Base-by-base conservation (phyloP, 2,329 filamentous ascomycete species). In the Talaromyces funiculosus region DNA sequence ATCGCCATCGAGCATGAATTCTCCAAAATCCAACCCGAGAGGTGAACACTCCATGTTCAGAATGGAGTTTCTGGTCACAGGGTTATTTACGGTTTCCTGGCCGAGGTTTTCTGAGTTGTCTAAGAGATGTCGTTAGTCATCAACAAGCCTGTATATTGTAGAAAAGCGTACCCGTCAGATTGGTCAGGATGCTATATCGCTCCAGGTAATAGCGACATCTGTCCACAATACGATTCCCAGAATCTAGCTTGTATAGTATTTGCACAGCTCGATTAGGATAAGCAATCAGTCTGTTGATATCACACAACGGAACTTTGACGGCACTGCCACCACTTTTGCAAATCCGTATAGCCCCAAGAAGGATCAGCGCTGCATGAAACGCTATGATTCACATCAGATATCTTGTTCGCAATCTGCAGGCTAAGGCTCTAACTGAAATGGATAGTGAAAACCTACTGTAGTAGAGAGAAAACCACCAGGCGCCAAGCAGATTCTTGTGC, bases 391-490 rank as follows among this genome's bases (percentile, higher is more conserved):
- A 10, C n/a, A 42, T 42, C 4, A 42, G 18, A 20, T 20, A 42
- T 10, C 3, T 9, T 10, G 10, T 18, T 20, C n/a, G 1, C 9
- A 4, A 20, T 16, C 16, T 8, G 9, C 37, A 40, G 18, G n/a
- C 37, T 20, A 40, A 38, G 9, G 7, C 37, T 18, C 37, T n/a
- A n/a, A n/a, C n/a, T n/a, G n/a, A n/a, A n/a, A n/a, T n/a, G n/a
- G n/a, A n/a, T n/a, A n/a, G n/a, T n/a, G n/a, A n/a, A 26, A 45
- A 45, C 42, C 6, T 33, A 67, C 65, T 71, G 62, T 77, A 78
- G 60, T 77, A 77, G 8, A 77, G 64, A 20, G 71, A 69, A 61
- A 75, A 78, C 73, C 74, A 77, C 74, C 75, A 77, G 5, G 74
- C 74, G 2, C 75, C 75, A 3, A 77, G 66, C 2, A 73, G 62